A percentile compares a stretch with the other conserved stretches of the same genome.
phyloP scores from a whole-genome alignment of 2,329 filamentous ascomycete species.

The Bipolaris bicolor region DNA sequence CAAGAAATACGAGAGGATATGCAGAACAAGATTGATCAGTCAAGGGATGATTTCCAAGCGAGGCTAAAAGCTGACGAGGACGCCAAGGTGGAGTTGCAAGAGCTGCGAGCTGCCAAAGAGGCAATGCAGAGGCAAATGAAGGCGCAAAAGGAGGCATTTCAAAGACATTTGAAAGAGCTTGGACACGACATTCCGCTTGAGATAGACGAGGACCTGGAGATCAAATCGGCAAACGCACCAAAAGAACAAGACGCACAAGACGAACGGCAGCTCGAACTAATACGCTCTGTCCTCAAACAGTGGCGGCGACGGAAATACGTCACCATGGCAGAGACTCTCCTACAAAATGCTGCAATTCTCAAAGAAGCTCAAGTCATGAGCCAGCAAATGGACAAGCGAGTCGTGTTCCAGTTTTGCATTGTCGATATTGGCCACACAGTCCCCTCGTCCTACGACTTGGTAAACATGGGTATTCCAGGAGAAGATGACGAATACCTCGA shows the following conservation, averaged over 20 bases:
- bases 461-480: slow-evolving; percentile 84
- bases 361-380: slow-evolving; percentile 99
- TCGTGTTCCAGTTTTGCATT: slow-evolving; percentile 93
- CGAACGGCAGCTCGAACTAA: slow-evolving; percentile 73
- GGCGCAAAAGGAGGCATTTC: slow-evolving; percentile 81
- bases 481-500: slow-evolving; percentile 87
- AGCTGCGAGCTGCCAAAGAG: slow-evolving; percentile 78
- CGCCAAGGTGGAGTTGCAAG: slow-evolving; percentile 78
- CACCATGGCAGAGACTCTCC: slow-evolving; percentile 87
- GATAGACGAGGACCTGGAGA: slow-evolving; percentile 41
- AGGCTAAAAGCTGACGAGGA: slow-evolving; percentile 78
- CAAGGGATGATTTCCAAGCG: slow-evolving; percentile 81
- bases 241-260: slow-evolving; percentile 52
- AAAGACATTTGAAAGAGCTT: slow-evolving; percentile 77
- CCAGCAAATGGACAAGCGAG: slow-evolving; percentile 89
- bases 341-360: slow-evolving; percentile 84
- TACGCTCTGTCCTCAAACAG: slow-evolving; percentile 68
- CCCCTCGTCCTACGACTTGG: slow-evolving; percentile 95
- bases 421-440: slow-evolving; percentile 87
- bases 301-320: slow-evolving; percentile 90
- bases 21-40: slow-evolving; percentile 80
- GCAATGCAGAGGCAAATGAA: slow-evolving; percentile 88
- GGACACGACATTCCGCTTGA: slow-evolving; percentile 61
- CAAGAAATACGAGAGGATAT: slow-evolving; percentile 79
- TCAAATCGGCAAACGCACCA: slow-evolving; percentile 30